Evolutionary conservation across 345 rosid species (phyloP), one percentile per base, ranked within the genome.

Genomic region (Gynandropsis gynandra): DNA sequence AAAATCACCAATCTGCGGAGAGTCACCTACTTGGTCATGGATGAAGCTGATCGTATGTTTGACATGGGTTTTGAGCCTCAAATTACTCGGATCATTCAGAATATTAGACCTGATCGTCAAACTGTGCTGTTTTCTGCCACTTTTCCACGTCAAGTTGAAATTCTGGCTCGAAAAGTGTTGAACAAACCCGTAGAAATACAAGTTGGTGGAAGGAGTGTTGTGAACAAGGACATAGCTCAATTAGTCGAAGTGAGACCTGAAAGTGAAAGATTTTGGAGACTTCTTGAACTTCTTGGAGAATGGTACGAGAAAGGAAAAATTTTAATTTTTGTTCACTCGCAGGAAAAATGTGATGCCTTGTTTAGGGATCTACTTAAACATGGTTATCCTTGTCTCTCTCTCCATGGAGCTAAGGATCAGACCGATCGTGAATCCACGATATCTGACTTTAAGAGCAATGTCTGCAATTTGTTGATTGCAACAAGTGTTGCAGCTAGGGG

Each of bases 41-140:
- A 92, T 72, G 98, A 92, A 76, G 95, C 98, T 14, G 98, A 87
- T 76, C 74, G 96, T 47, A 92, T 92, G 98, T 87, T 87, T 66
- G 98, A 92, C 78, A 84, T 85, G 96, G 96, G 98, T 14, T 87
- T 87, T 67, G 96, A 87, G 71, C 95, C 96, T 50, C 98, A 87
- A 49, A 92, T 87, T 44, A 84, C 93, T 47, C 74, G 95, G 54
- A 82, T 87, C 63, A 89, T 92, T 51, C 98, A 92, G 60, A 92
- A 87, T 67, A 92, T 92, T 56, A 75, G 79, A n/a, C 96, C 93
- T 33, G 96, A 82, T 54, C 95, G 87, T 47, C 93, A 87, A 72
- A 87, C 98, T 62, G 93, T 87, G 13, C 83, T 92, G 4, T 92
- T 92, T 63, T 92, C 98, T 69, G 88, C 98, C 10, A 92, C 96